Base-by-base conservation (phyloP, 163 green algal genomes). In the Coccomyxa subellipsoidea region DNA sequence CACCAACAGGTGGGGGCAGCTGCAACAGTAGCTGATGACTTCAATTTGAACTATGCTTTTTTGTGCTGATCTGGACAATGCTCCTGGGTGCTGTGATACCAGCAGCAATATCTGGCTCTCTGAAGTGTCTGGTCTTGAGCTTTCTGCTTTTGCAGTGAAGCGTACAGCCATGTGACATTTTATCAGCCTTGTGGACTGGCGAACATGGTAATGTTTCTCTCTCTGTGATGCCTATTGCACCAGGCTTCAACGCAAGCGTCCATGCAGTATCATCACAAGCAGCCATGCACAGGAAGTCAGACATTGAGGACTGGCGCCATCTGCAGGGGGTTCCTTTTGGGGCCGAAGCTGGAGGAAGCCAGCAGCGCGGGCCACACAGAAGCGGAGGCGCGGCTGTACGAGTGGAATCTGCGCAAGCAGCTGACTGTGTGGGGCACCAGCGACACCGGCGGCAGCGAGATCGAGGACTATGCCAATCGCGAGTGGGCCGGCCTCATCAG, bases 391-490 rank as follows among this genome's bases (percentile, higher is more conserved):
- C 69, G 82, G 40, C 79, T 86, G 71, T 88, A 85, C 39, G 82
- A 87, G 80, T 82, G 73, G 76, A 90, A 90, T 53, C 35, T 86
- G 73, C 77, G 82, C 66, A 90, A 80, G 7, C 87, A 90, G 76
- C 47, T 90, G 10, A 88, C 82, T 8, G 36, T 84, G 7, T 84
- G 83, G 79, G 83, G 83, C 4, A 86, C 82, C 69, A 79, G 79
- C 81, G 54, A 72, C 32, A 72, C 75, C 8, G 86, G 81, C 18
- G 81, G 85, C 70, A 88, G 81, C 37, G 84, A 87, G 54, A 54
- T 92, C 34, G 83, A 85, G 37, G 88, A 90, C 76, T 92, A 92
- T 35, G 88, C 86, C 38, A 90, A 89, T 40, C 83, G 76, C 35
- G 81, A 92, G 81, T 90, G 84, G 88, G 73, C 77, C 6, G 88